These are phyloP conservation scores for Spergularia marina DNA, from an alignment of 148 eudicot genomes.

Conservation along the genomic window DNA sequence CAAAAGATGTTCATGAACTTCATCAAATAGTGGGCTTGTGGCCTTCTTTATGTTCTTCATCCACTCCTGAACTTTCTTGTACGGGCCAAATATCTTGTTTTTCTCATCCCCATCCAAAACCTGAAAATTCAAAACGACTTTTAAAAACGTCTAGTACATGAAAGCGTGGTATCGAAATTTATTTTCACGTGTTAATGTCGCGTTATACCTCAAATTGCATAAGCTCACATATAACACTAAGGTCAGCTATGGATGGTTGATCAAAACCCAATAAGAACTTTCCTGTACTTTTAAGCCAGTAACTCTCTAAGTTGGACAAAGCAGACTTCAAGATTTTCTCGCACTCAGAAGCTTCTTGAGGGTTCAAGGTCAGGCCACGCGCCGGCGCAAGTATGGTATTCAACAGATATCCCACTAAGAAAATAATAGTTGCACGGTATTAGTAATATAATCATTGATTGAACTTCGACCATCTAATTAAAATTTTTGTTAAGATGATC, in stretches of 20 bases:
- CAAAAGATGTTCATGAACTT: slow-evolving; percentile 26
- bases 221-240: slow-evolving; percentile 29
- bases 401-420: slow-evolving; percentile 31
- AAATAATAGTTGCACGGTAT: no score
- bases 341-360: slow-evolving; percentile 13
- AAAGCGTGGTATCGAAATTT: neutral
- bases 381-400: slow-evolving; percentile 31
- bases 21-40: slow-evolving; percentile 31
- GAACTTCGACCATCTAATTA: no score
- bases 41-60: slow-evolving; percentile 17
- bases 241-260: slow-evolving; percentile 36
- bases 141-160: neutral
- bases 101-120: slow-evolving; percentile 29
- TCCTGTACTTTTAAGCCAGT: slow-evolving; percentile 27
- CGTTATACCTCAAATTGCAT: slow-evolving; percentile 31
- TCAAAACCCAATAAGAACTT: slow-evolving; percentile 31
- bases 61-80: slow-evolving; percentile 28
- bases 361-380: slow-evolving; percentile 18
- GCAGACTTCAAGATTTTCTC: slow-evolving; percentile 19
- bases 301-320: slow-evolving; percentile 16
- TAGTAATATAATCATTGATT: no score
- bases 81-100: slow-evolving; percentile 19
- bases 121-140: slow-evolving; percentile 5
- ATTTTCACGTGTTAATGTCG: no score
- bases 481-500: no score